Base-by-base conservation (phyloP, 1,284 basidiomycete genomes). In the Leccinum insolens region DNA sequence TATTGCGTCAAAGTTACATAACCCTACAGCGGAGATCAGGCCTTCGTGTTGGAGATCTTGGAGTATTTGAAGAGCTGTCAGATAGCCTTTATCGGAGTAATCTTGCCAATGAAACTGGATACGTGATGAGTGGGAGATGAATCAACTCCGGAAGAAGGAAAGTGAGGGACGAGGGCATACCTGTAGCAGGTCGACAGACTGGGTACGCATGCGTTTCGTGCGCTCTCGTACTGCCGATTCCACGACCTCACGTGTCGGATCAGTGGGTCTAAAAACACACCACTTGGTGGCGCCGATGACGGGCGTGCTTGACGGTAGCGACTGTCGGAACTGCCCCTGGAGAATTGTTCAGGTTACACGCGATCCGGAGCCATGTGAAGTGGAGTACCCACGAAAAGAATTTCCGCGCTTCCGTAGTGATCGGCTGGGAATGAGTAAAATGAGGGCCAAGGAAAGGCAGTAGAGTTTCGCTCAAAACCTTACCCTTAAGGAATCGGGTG, bases 1-100 rank as follows among this genome's bases (percentile, higher is more conserved):
- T 66, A 85, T 84, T 1, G 91, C 79, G 77, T 95, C 92, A 73
- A 95, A 95, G 78, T 95, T 95, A 78, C 90, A 92, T 46, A 95
- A 81, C 4, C 93, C 92, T 46, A 95, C 84, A 11, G 86, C 83
- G 34, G 83, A 81, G 68, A 94, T 89, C 65, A 87, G 77, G 2
- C 89, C 89, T 69, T 90, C 85, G 2, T 77, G 71, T 72, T 87
- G 86, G n/a, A 94, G 77, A 70, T 88, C 85, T 44, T 82, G 82
- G 11, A 94, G 82, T 69, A 89, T 82, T 49, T 82, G 81, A 58
- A 94, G 80, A 1, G 89, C 89, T 1, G 80, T 81, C 44, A 94
- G 76, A 77, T 94, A 94, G 15, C 84, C 85, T 70, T 85, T 86
- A 77, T 92, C 86, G 25, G 84, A 82, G 76, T 94, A 94, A 76